Base-by-base conservation (phyloP, 345 rosid genomes). In the Populus alba region DNA sequence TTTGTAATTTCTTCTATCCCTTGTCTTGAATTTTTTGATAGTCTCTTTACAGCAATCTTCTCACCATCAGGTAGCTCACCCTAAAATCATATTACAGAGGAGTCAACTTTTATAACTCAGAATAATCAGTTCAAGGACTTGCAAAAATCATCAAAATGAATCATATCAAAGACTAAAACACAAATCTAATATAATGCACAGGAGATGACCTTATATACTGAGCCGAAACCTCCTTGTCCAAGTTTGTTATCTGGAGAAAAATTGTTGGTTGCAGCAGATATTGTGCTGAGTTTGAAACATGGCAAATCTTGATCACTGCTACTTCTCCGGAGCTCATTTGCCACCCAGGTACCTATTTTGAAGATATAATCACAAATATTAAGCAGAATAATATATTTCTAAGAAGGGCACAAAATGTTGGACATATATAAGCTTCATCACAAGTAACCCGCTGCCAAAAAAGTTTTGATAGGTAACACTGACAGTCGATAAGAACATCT, bases 211-310 rank as follows among this genome's bases (percentile, higher is more conserved):
- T 78, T 83, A 65, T 87, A 80, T 1, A 87, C 87, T 9, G 77
- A 18, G 13, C 89, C 89, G 68, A 82, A 87, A 38, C 89, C 89
- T 37, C 89, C 89, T 68, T 75, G 74, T 25, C 89, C 87, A 0
- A 87, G 76, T 77, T 79, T 83, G 61, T 75, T 87, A 3, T 16
- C 73, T 5, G 31, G 31, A 27, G 84, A 78, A 73, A 87, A 87
- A 23, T 83, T 81, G 73, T 81, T n/a, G 1, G 89, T 85, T 3
- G 88, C 88, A 13, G 73, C 78, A 25, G 43, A 51, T 49, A 84
- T 47, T 71, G 63, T 71, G 35, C 43, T n/a, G 8, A 79, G 61
- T 62, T 79, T 70, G 35, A 75, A 75, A 49, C 51, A 63, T 15
- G 71, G 10, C 27, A 80, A 63, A 66, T 51, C 67, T 45, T 6